Percentiles rank a stretch among this genome's conserved stretches.
Evolutionary conservation across 306 rosid species (phyloP).

Genomic region (Luffa aegyptiaca): DNA sequence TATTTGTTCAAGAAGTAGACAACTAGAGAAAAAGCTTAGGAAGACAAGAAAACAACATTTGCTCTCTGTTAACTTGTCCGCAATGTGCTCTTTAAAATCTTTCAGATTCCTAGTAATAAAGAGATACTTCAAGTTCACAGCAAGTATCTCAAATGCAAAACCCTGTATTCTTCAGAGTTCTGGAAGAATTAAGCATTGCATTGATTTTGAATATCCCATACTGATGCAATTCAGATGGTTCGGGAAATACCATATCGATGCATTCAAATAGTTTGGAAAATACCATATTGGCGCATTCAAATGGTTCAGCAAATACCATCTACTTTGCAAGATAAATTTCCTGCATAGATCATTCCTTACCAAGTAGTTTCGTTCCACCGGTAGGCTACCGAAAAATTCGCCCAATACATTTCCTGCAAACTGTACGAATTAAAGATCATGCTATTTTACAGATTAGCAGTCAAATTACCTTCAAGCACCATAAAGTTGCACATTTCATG

Average conservation of each 20-base stretch:
- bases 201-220: background rate
- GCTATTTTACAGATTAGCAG: conserved; percentile 21
- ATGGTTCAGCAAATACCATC: conserved; percentile 3
- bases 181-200: background rate
- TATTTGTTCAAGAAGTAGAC: background rate
- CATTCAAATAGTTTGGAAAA: conserved; percentile 2
- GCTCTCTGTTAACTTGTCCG: background rate
- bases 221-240: background rate
- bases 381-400: conserved; percentile 11
- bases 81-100: background rate
- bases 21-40: background rate
- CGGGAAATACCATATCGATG: background rate
- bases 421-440: conserved; percentile 21
- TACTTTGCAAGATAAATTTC: conserved; percentile 18
- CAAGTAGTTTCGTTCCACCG: conserved; percentile 7
- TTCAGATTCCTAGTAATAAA: background rate
- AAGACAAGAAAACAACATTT: background rate
- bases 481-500: conserved; percentile 11
- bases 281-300: conserved; percentile 1
- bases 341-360: conserved; percentile 33
- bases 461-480: conserved; percentile 31
- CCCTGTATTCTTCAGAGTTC: background rate
- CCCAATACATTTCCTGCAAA: conserved; percentile 25
- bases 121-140: background rate
- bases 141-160: background rate